Conservation (phyloP, 345 rosid genomes). For the Camelina sativa region DNA sequence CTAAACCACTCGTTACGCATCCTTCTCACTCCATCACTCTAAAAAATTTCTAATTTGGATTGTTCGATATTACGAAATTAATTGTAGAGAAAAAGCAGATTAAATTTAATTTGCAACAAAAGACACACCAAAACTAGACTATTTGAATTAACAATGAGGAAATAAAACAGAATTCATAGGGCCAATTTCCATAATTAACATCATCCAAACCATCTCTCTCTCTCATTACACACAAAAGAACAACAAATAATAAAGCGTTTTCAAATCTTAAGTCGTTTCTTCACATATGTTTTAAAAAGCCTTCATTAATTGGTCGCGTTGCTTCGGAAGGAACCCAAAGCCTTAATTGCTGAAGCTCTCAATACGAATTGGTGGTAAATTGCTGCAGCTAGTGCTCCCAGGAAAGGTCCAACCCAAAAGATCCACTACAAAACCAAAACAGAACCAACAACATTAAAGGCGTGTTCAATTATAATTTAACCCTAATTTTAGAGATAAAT, state of each 20-base stretch:
- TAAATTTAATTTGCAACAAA: not conserved
- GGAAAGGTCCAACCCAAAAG: constrained; percentile 81
- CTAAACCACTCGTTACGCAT: no score
- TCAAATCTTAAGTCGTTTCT: constrained; percentile 18
- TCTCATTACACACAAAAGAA: constrained; percentile 35
- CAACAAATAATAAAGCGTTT: constrained; percentile 28
- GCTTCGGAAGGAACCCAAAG: constrained; percentile 76
- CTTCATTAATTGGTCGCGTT: constrained; percentile 53
- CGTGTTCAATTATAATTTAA: no score
- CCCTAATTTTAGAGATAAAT: not conserved
- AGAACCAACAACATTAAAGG: not conserved
- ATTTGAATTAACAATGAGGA: not conserved
- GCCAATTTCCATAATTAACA: constrained; percentile 29
- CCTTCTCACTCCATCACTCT: no score
- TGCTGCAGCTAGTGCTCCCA: constrained; percentile 78
- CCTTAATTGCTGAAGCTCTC: constrained; percentile 70
- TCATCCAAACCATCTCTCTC: constrained; percentile 17
- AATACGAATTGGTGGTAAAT: constrained; percentile 70
- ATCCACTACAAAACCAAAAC: constrained; percentile 56
- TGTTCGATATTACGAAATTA: not conserved
- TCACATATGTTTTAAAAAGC: not conserved
- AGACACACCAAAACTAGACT: constrained; percentile 2
- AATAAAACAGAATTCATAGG: not conserved
- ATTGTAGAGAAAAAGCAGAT: not conserved
- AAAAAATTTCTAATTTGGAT: not conserved